Evolutionary conservation across 2,329 filamentous ascomycete genomes (phyloP), one percentile per base, ranked within the genome.

Genomic region (Aspergillus sp.): DNA sequence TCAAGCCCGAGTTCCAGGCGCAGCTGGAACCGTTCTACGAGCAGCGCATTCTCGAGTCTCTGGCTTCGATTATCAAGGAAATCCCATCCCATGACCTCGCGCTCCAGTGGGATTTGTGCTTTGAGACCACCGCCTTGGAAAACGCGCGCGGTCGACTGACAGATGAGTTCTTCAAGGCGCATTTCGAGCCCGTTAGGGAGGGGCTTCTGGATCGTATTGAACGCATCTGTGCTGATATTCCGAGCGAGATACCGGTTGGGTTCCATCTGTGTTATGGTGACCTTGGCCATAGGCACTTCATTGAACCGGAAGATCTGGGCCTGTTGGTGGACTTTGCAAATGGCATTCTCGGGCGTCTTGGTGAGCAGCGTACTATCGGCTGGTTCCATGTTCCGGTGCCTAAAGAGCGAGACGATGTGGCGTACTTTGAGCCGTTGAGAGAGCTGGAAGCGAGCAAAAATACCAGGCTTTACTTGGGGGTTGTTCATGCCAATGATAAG

Each of bases 211-310:
- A 54, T 12, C 51, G 59, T 19, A 27, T 51, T 34, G 47, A 27
- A 33, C 49, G 56, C 8, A 17, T 59, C 20, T 46, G 42, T 15
- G 52, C 52, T 1, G 5, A 5, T 1, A 27, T 61, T 7, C 59
- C 52, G 3, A 34, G 5, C 5, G 69, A 73, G 58, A 74, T 80
- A 1, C 70, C 77, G 40, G 46, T 81, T 54, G 79, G 77, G 0
- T 70, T 78, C 33, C 79, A 81, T 63, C 69, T 81, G 19, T 82
- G 80, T 66, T 81, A 81, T 61, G 79, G 79, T 12, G 79, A 81
- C 58, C 66, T 76, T 4, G 64, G 68, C 1, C 78, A 80, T 63
- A 64, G 67, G 50, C 79, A 80, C 63, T 80, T 77, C 59, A 58
- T 75, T n/a, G 74, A 81, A 53, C 78, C 79, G 0, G 66, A 67